phyloP scores from a whole-genome alignment of 768 basidiomycete species.

The Tricholoma sp. region DNA sequence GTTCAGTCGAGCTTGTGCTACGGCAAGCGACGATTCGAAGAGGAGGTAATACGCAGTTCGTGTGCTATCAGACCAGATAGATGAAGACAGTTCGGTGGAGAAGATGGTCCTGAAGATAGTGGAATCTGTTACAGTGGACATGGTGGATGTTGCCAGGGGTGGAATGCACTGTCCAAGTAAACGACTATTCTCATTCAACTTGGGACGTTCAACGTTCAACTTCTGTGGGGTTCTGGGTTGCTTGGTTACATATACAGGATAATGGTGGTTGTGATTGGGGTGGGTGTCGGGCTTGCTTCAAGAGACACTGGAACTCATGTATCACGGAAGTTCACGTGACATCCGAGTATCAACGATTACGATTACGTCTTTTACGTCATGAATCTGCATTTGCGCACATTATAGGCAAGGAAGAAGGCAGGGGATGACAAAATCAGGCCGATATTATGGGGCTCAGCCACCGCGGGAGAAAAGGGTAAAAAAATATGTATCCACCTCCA shows the following conservation, averaged over 20 bases:
- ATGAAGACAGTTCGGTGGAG: constrained; percentile 31
- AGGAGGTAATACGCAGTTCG: constrained; percentile 29
- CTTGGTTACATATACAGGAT: too few species aligned
- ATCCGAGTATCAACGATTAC: neutral
- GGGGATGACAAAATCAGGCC: neutral
- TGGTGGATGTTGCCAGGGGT: constrained; percentile 1
- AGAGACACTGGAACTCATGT: too few species aligned
- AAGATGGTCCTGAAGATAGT: constrained; percentile 35
- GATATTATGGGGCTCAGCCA: neutral
- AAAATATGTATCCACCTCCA: neutral
- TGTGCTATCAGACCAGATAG: constrained; percentile 36
- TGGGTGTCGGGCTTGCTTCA: too few species aligned
- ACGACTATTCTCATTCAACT: too few species aligned
- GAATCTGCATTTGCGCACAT: neutral
- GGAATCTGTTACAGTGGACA: constrained; percentile 31
- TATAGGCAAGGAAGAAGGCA: neutral
- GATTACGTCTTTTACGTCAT: neutral
- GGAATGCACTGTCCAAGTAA: too few species aligned
- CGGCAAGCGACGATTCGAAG: constrained; percentile 29
- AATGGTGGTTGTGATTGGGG: too few species aligned
- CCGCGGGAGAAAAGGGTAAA: neutral
- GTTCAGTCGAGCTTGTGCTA: constrained; percentile 31
- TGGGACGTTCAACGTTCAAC: too few species aligned
- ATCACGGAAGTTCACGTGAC: neutral
- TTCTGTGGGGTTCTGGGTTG: too few species aligned